Evolutionary conservation across 352 stramenopile genomes (phyloP), one percentile per base, ranked within the genome.

Genomic region (Blastocystis sp.): DNA sequence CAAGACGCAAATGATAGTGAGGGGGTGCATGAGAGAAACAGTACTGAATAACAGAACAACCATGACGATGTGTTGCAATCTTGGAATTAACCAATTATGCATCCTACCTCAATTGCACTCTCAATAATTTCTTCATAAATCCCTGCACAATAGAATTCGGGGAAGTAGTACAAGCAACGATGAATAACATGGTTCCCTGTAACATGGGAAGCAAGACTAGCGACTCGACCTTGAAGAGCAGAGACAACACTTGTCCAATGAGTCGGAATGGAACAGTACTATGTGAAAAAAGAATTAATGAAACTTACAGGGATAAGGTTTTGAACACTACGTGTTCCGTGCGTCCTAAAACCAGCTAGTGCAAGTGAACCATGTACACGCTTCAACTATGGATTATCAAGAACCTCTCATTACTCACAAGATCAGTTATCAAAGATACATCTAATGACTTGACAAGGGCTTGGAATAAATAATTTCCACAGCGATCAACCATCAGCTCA

Each of bases 401-500:
- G 19, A 42, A 56, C 19, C 43, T 11, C 3, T 11, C 3, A 52
- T 21, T 27, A 56, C 66, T 1, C 56, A 27, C 56, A 98, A 92
- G 86, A 98, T 95, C 87, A 92, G 93, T n/a, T 96, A 89, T 0
- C 95, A 92, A 88, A 97, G 93, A 49, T 92, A 91, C 1, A 93
- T 90, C 42, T 90, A 93, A 61, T 96, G 94, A 93, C 87, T 98
- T 95, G 37, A 98, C 90, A 42, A 98, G 94, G 89, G 98, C 98
- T 90, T 98, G 96, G 89, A 98, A 98, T 6, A 98, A 89, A 86
- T 98, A 98, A 88, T 98, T 98, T 7, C 96, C 96, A 89, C 98
- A 98, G 4, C 95, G 95, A 89, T 98, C 95, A 21, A 97, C 94
- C 95, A 98, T 98, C 89, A 97, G 95, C 89, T 97, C 94, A 16